Evolutionary conservation across 116 monocot genomes (phyloP).

Genomic region (Dioscorea cayenensis): DNA sequence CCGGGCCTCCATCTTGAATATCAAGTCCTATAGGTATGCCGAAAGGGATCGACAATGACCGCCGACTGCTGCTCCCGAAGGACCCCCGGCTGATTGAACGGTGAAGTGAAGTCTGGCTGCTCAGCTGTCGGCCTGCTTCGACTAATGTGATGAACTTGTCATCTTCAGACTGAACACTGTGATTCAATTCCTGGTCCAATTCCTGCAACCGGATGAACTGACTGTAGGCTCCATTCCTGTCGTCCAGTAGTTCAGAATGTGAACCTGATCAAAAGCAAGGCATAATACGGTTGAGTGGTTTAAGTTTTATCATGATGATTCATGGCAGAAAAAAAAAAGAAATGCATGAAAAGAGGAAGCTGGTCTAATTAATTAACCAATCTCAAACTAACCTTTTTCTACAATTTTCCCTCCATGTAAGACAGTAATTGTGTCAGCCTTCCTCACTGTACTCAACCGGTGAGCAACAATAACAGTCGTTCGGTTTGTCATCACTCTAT

Average conservation of each 20-base stretch:
- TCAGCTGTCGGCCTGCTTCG: conserved; percentile 6
- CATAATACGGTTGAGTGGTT: neutral
- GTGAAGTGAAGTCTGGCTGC: conserved; percentile 15
- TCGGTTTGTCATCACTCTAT: conserved; percentile 48
- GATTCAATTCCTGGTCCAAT: conserved; percentile 24
- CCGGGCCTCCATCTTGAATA: conserved; percentile 3
- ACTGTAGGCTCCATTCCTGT: conserved; percentile 67
- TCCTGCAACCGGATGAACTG: conserved; percentile 80
- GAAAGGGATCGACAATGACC: conserved; percentile 21
- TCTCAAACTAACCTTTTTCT: conserved; percentile 36
- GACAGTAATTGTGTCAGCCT: conserved; percentile 51
- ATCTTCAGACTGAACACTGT: conserved; percentile 2
- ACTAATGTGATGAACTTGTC: neutral
- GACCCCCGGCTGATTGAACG: conserved; percentile 39
- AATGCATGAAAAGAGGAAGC: too few relatives aligned
- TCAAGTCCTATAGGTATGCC: conserved; percentile 25
- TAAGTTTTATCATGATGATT: too few relatives aligned
- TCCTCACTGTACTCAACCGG: conserved; percentile 47
- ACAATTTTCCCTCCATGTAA: conserved; percentile 40
- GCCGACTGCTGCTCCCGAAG: conserved; percentile 19
- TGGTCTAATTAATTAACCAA: too few relatives aligned
- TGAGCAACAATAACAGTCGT: conserved; percentile 61
- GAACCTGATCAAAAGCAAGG: conserved; percentile 39
- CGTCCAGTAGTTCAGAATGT: conserved; percentile 44
- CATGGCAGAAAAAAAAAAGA: too few relatives aligned